Evolutionary conservation across 352 stramenopile genomes (phyloP).

Genomic region (Phytophthora agathidicida): DNA sequence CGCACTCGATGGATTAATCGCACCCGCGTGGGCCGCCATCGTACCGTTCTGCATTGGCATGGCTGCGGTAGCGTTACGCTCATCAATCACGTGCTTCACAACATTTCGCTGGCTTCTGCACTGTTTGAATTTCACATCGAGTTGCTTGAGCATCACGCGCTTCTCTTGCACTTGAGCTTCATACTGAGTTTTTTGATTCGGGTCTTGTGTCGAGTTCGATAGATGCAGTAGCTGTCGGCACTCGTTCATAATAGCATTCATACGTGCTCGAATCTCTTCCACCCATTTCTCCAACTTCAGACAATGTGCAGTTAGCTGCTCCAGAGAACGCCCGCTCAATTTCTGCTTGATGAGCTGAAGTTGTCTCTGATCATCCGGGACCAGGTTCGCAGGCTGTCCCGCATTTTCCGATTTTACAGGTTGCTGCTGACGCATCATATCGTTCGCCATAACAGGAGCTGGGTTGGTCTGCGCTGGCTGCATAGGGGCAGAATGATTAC

Average conservation of each 20-base stretch:
- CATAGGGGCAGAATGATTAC: slow-evolving; percentile 13
- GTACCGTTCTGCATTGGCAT: slow-evolving; percentile 19
- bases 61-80: slow-evolving; percentile 29
- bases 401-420: slow-evolving; percentile 25
- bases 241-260: slow-evolving; percentile 87
- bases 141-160: slow-evolving; percentile 67
- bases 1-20: slow-evolving; percentile 13
- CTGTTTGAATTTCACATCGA: slow-evolving; percentile 83
- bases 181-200: slow-evolving; percentile 59
- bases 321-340: slow-evolving; percentile 64
- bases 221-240: slow-evolving; percentile 79
- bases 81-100: slow-evolving; percentile 83
- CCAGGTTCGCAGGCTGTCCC: slow-evolving; percentile 49
- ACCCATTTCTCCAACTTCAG: slow-evolving; percentile 85
- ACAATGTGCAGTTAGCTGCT: slow-evolving; percentile 80
- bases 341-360: slow-evolving; percentile 78
- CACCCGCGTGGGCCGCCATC: background rate
- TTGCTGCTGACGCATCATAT: slow-evolving; percentile 21
- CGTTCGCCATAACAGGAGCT: slow-evolving; percentile 11
- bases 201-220: slow-evolving; percentile 76
- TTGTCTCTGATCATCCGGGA: slow-evolving; percentile 74
- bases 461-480: slow-evolving; percentile 9
- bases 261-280: slow-evolving; percentile 77
- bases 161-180: slow-evolving; percentile 79
- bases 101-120: slow-evolving; percentile 81